phyloP scores from a whole-genome alignment of 495 filamentous ascomycete species.

The Podospora didyma region DNA sequence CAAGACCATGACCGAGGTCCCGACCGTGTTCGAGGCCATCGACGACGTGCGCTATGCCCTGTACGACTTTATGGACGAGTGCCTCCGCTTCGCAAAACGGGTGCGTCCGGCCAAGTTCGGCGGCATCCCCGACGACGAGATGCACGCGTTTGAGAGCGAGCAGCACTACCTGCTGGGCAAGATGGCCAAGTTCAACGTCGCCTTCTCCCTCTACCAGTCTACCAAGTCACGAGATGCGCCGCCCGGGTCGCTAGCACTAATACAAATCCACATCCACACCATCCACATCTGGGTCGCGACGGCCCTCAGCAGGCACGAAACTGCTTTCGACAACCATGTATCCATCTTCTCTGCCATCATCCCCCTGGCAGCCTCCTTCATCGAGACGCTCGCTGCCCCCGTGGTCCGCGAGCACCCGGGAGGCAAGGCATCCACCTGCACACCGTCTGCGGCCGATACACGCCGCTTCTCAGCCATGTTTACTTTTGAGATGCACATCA shows the following conservation, averaged over 20 bases:
- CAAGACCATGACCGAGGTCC: slow-evolving; percentile 27
- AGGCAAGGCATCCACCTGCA: background rate
- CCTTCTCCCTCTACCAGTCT: slow-evolving; percentile 29
- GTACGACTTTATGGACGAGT: slow-evolving; percentile 33
- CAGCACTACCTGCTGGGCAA: slow-evolving; percentile 27
- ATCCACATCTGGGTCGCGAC: slow-evolving; percentile 35
- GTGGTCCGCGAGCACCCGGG: slow-evolving; percentile 5
- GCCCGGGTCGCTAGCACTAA: slow-evolving; percentile 21
- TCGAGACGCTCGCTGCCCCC: slow-evolving; percentile 15
- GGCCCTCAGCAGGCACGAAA: slow-evolving; percentile 30
- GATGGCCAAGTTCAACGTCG: slow-evolving; percentile 30
- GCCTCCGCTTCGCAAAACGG: slow-evolving; percentile 27
- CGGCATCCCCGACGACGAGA: slow-evolving; percentile 15
- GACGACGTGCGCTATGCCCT: slow-evolving; percentile 29
- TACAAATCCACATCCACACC: slow-evolving; percentile 27
- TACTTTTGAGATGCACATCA: slow-evolving; percentile 49
- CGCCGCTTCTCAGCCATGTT: slow-evolving; percentile 32
- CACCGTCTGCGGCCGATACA: slow-evolving; percentile 6
- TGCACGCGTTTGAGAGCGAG: slow-evolving; percentile 25
- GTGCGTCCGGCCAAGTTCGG: slow-evolving; percentile 21
- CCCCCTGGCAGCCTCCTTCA: slow-evolving; percentile 25
- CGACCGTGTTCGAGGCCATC: slow-evolving; percentile 26
- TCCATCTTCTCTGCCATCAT: slow-evolving; percentile 36
- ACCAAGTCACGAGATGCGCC: slow-evolving; percentile 15
- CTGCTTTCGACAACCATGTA: slow-evolving; percentile 34